Evolutionary conservation across 495 filamentous ascomycete species (phyloP).

Genomic region (Aspergillus heteromorphus): DNA sequence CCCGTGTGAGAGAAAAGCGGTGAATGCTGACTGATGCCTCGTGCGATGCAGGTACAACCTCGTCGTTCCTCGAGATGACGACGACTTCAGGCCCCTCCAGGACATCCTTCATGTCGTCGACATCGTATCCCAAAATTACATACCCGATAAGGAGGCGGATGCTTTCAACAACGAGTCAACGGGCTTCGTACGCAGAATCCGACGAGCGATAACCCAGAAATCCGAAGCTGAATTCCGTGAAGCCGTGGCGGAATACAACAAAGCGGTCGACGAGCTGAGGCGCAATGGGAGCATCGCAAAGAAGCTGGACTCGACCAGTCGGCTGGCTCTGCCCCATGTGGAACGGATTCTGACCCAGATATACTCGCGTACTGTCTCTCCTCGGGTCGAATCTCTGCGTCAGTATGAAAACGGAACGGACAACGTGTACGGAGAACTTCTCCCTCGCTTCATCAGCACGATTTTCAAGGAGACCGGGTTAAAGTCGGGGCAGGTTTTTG

Average conservation of each 20-base stretch:
- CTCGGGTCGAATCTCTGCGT: conserved; percentile 71
- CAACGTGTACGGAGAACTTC: conserved; percentile 90
- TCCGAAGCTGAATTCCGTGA: conserved; percentile 63
- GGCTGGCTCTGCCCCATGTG: conserved; percentile 63
- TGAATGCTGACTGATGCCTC: conserved; percentile 8
- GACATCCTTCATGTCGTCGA: conserved; percentile 81
- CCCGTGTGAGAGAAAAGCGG: background rate
- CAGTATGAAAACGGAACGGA: conserved; percentile 83
- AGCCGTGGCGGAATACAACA: conserved; percentile 72
- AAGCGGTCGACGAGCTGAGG: conserved; percentile 52
- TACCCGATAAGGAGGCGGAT: conserved; percentile 58
- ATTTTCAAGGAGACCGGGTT: conserved; percentile 75
- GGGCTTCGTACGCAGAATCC: conserved; percentile 67
- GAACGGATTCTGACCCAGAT: conserved; percentile 81
- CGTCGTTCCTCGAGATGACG: conserved; percentile 65
- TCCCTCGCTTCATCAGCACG: conserved; percentile 73
- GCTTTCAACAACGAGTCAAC: conserved; percentile 66
- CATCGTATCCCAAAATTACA: conserved; percentile 65
- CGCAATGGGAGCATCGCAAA: conserved; percentile 61
- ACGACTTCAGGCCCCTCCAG: conserved; percentile 76
- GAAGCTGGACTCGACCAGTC: conserved; percentile 59
- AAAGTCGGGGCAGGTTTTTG: conserved; percentile 75
- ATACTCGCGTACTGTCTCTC: conserved; percentile 88
- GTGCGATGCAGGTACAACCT: conserved; percentile 63
- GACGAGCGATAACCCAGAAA: conserved; percentile 56